phyloP scores from a whole-genome alignment of 768 basidiomycete genomes.

The Leucocoprinus birnbaumii region DNA sequence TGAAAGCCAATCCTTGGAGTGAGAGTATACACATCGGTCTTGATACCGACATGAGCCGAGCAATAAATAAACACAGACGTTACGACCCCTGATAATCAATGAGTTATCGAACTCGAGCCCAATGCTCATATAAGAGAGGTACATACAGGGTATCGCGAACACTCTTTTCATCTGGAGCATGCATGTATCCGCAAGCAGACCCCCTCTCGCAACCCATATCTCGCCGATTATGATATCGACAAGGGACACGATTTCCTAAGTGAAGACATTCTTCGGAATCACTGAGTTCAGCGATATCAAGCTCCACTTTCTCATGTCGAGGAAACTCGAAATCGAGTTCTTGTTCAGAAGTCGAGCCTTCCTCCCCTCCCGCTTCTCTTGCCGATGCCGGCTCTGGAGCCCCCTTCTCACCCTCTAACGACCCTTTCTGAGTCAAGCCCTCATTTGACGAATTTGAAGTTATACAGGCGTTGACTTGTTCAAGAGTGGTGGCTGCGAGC shows the following conservation, averaged over 20 bases:
- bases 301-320: constrained; percentile 21
- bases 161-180: constrained; percentile 50
- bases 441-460: neutral
- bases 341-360: constrained; percentile 6
- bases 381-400: no score
- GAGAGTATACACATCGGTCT: constrained; percentile 45
- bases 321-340: constrained; percentile 20
- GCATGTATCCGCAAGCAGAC: constrained; percentile 38
- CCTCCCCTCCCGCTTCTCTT: constrained; percentile 1
- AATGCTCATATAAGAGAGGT: neutral
- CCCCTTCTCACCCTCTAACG: no score
- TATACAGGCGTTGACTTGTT: constrained; percentile 18
- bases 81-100: constrained; percentile 41
- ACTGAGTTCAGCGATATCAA: constrained; percentile 34
- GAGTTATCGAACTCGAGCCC: neutral
- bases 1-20: constrained; percentile 39
- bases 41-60: constrained; percentile 34
- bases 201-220: constrained; percentile 37
- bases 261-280: constrained; percentile 55
- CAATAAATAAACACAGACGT: constrained; percentile 36
- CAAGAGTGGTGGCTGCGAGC: constrained; percentile 11
- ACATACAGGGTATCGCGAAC: constrained; percentile 47
- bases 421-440: no score
- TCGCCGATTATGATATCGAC: constrained; percentile 49
- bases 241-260: constrained; percentile 42